Percentiles rank a stretch among this genome's conserved stretches.
phyloP scores from a whole-genome alignment of 768 basidiomycete species.

The Boletus huronensis region DNA sequence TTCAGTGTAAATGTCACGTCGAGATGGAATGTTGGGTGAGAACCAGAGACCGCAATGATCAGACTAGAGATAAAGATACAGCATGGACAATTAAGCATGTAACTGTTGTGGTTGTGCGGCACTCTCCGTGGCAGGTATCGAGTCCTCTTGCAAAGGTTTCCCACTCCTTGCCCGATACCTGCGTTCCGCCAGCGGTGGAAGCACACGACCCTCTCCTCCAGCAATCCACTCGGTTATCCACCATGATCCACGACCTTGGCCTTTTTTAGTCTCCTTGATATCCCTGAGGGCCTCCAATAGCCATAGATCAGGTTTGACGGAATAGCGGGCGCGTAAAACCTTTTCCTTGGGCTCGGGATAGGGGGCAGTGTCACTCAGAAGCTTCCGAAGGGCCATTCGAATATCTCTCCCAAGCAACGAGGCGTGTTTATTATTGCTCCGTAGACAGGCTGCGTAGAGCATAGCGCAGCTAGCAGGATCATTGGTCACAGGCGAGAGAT shows the following conservation, averaged over 20 bases:
- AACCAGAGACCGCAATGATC: neutral
- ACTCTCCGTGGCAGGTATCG: neutral
- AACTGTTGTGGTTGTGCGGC: constrained; percentile 4
- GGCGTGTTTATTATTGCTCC: constrained; percentile 40
- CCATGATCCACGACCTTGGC: constrained; percentile 26
- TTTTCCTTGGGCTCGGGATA: constrained; percentile 18
- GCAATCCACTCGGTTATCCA: constrained; percentile 30
- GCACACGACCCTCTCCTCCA: constrained; percentile 17
- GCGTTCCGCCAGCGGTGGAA: constrained; percentile 18
- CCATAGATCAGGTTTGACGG: constrained; percentile 37
- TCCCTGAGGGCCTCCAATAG: constrained; percentile 35
- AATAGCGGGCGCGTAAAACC: constrained; percentile 21
- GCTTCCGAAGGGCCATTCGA: constrained; percentile 38
- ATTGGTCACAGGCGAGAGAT: constrained; percentile 48
- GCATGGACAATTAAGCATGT: constrained; percentile 1
- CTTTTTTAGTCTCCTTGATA: constrained; percentile 33
- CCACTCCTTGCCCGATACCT: constrained; percentile 11
- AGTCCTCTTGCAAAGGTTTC: neutral
- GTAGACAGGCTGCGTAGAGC: constrained; percentile 53
- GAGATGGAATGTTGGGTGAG: neutral
- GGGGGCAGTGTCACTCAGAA: constrained; percentile 23
- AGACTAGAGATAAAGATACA: constrained; percentile 3
- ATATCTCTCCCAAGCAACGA: constrained; percentile 40
- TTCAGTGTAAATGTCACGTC: neutral
- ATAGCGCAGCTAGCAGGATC: constrained; percentile 58